A percentile compares a stretch with the other conserved stretches of the same genome.
Conservation (phyloP, 345 rosid genomes). For the Citrus medica region DNA sequence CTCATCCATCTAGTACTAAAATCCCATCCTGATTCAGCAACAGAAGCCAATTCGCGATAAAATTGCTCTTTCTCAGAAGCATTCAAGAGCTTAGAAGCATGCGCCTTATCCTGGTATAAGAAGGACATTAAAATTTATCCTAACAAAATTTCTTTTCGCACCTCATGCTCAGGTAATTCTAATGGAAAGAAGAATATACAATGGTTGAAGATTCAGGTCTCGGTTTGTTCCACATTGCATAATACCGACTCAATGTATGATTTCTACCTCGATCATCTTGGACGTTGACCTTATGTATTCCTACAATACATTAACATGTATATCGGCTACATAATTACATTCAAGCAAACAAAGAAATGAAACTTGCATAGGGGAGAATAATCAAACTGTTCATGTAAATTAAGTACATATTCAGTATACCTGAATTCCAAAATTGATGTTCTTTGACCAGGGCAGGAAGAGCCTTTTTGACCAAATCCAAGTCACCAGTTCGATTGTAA, state of each 20-base stretch:
- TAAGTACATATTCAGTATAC: conserved; percentile 20
- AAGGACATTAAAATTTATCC: not conserved
- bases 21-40: conserved; percentile 97
- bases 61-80: conserved; percentile 55
- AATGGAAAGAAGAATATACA: conserved; percentile 38
- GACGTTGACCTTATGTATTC: conserved; percentile 56
- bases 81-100: conserved; percentile 52
- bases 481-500: conserved; percentile 62
- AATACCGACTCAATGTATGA: conserved; percentile 69
- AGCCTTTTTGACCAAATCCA: conserved; percentile 45
- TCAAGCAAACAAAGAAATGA: conserved; percentile 3
- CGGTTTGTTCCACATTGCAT: conserved; percentile 90
- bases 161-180: conserved; percentile 2
- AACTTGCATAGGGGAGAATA: not conserved
- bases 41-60: conserved; percentile 67
- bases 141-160: not conserved
- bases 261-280: conserved; percentile 41
- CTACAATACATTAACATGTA: conserved; percentile 28
- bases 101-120: conserved; percentile 52
- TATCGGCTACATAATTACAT: not conserved
- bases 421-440: conserved; percentile 76
- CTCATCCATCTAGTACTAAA: conserved; percentile 98
- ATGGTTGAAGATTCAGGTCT: conserved; percentile 73
- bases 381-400: not conserved
- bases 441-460: conserved; percentile 77